Evolutionary conservation across 2,329 filamentous ascomycete species (phyloP).

Genomic region (Cephalotrichum gorgonifer): DNA sequence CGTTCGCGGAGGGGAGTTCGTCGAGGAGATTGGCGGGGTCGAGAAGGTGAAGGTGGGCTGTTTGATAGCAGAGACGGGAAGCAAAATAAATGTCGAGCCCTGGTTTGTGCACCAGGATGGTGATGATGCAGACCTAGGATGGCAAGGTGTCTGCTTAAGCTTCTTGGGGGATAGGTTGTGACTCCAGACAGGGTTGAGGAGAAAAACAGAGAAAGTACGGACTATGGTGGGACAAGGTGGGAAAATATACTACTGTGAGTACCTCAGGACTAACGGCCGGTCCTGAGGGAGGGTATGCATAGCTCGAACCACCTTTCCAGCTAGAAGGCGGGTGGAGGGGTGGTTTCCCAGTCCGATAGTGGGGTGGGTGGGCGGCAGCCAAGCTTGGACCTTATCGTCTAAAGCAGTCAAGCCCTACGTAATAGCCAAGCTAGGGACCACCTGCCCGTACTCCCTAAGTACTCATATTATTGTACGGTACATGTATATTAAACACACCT

Average conservation of each 20-base stretch:
- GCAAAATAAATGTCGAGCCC: not conserved
- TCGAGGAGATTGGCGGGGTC: not conserved
- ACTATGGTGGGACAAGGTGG: too few species aligned
- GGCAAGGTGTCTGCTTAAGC: not conserved
- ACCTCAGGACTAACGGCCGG: too few species aligned
- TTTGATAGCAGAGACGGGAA: not conserved
- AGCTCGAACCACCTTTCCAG: not conserved
- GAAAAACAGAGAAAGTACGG: too few species aligned
- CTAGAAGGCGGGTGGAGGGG: not conserved
- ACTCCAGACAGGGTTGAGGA: not conserved
- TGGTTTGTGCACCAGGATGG: not conserved
- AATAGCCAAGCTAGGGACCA: not conserved
- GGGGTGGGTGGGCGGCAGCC: not conserved
- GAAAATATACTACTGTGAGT: too few species aligned
- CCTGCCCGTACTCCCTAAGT: too few species aligned
- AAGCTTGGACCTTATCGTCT: not conserved
- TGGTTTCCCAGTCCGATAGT: not conserved
- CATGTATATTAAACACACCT: too few species aligned
- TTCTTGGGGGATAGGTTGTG: not conserved
- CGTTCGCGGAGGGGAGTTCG: not conserved
- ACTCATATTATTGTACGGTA: too few species aligned
- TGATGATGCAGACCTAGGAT: not conserved
- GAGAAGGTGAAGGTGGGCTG: not conserved
- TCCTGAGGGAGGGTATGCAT: too few species aligned
- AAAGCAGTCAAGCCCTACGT: not conserved